Evolutionary conservation across 768 basidiomycete species (phyloP), one percentile per base, ranked within the genome.

Genomic region (Psilocybe sp.): DNA sequence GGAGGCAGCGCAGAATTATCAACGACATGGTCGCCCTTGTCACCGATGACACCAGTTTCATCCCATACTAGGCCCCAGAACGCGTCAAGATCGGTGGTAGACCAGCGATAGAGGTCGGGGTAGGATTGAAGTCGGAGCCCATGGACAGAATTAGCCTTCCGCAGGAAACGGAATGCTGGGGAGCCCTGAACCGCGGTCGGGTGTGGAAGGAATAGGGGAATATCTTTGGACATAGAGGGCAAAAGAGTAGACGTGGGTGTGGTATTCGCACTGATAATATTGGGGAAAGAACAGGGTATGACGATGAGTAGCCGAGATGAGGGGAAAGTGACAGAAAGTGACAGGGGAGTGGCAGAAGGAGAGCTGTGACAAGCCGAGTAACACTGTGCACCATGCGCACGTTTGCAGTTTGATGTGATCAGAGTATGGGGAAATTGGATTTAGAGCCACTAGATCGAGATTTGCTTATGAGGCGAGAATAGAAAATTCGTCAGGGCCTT

Each of bases 51-150:
- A 44, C 62, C 63, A 3, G 82, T 79, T 46, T 73, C 72, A 60
- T 89, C 87, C 89, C 88, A 92, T n/a, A 86, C 81, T 13, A 74
- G 60, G 32, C 69, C 69, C 89, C 89, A 92, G 68, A 92, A 92
- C 34, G 68, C 64, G 52, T 80, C 78, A 50, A 85, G 72, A 60
- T 85, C 63, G 19, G 67, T 55, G 4, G 73, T 77, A 1, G 87
- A 89, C 88, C 88, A 87, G 35, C 53, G 61, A 59, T 82, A 87
- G 5, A 91, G 72, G 47, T 89, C 85, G 47, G 74, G 60, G 63
- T 90, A 90, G 10, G 78, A 71, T 28, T 57, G 46, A 12, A 89
- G 68, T 12, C 66, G 52, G 9, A 82, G 65, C 14, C 63, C 64
- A 51, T 77, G 70, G 11, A 64, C 66, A 38, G 66, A 52, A 62